Evolutionary conservation across 2,329 filamentous ascomycete species (phyloP).

Genomic region (Hypoxylon sp.): DNA sequence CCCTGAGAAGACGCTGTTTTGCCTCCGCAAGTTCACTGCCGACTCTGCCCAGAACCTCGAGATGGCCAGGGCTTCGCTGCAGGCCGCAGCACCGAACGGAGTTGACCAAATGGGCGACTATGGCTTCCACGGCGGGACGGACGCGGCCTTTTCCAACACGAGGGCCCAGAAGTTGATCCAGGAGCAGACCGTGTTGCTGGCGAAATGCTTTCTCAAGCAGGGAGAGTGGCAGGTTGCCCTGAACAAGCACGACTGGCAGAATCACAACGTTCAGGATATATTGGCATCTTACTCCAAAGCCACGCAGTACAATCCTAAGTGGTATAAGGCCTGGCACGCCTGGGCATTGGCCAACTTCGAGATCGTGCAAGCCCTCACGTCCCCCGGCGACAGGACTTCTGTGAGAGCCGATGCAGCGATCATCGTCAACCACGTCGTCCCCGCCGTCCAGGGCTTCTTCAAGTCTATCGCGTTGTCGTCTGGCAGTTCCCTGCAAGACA

Average conservation of each 20-base stretch:
- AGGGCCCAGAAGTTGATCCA: slow-evolving; percentile 61
- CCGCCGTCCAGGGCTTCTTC: slow-evolving; percentile 95
- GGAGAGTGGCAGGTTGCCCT: slow-evolving; percentile 94
- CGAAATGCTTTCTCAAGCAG: slow-evolving; percentile 94
- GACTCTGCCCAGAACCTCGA: slow-evolving; percentile 65
- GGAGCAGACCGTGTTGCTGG: slow-evolving; percentile 76
- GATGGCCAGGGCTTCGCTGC: slow-evolving; percentile 56
- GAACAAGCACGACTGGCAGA: slow-evolving; percentile 88
- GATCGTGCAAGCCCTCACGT: slow-evolving; percentile 84
- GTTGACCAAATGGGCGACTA: slow-evolving; percentile 56
- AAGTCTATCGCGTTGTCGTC: slow-evolving; percentile 92
- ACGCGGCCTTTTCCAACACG: slow-evolving; percentile 55
- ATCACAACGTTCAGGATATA: slow-evolving; percentile 85
- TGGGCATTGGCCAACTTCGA: slow-evolving; percentile 99
- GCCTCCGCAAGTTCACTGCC: slow-evolving; percentile 66
- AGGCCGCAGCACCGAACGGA: slow-evolving; percentile 58
- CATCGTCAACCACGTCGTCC: slow-evolving; percentile 88
- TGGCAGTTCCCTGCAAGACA: slow-evolving; percentile 94
- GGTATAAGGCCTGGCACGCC: slow-evolving; percentile 99
- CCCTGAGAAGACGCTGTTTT: slow-evolving; percentile 64
- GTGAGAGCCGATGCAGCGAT: slow-evolving; percentile 66
- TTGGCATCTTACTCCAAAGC: slow-evolving; percentile 90
- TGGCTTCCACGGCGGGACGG: slow-evolving; percentile 58
- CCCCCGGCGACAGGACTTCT: slow-evolving; percentile 65
- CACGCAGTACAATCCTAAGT: slow-evolving; percentile 90